Evolutionary conservation across 208 protist species (phyloP).

Genomic region (Trypanosoma melophagium): DNA sequence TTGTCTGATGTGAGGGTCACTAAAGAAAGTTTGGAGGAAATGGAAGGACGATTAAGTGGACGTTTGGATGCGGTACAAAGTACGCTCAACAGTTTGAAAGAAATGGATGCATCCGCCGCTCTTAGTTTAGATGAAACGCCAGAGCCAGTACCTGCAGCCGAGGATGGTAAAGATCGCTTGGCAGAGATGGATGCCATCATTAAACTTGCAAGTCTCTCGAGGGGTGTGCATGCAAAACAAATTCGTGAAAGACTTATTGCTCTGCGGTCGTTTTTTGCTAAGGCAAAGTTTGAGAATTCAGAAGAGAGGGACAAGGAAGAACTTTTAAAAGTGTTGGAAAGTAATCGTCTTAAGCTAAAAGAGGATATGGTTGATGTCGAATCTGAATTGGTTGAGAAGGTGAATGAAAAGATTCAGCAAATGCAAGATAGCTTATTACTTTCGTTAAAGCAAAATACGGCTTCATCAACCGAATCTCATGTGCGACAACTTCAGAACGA

Average conservation of each 20-base stretch:
- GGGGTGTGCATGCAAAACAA: slow-evolving; percentile 19
- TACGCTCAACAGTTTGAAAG: slow-evolving; percentile 13
- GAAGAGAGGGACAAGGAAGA: neutral
- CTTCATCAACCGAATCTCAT: slow-evolving; percentile 2
- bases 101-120: neutral
- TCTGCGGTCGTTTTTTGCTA: slow-evolving; percentile 20
- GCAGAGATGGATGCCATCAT: slow-evolving; percentile 25
- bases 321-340: slow-evolving; percentile 17
- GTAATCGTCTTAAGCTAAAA: slow-evolving; percentile 21
- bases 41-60: slow-evolving; percentile 20
- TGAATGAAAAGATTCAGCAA: slow-evolving; percentile 16
- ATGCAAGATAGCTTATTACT: slow-evolving; percentile 8
- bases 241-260: slow-evolving; percentile 19
- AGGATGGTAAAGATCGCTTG: slow-evolving; percentile 18
- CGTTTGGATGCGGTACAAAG: slow-evolving; percentile 11
- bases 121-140: neutral
- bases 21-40: slow-evolving; percentile 12
- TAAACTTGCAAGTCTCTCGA: slow-evolving; percentile 7
- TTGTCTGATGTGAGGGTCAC: neutral
- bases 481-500: slow-evolving; percentile 8
- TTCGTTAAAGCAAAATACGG: slow-evolving; percentile 2
- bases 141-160: slow-evolving; percentile 12
- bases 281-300: neutral
- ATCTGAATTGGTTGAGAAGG: slow-evolving; percentile 15
- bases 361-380: slow-evolving; percentile 18